These are phyloP conservation scores for Lumnitzera littorea DNA, from an alignment of 345 rosid genomes.

Conservation along the genomic window DNA sequence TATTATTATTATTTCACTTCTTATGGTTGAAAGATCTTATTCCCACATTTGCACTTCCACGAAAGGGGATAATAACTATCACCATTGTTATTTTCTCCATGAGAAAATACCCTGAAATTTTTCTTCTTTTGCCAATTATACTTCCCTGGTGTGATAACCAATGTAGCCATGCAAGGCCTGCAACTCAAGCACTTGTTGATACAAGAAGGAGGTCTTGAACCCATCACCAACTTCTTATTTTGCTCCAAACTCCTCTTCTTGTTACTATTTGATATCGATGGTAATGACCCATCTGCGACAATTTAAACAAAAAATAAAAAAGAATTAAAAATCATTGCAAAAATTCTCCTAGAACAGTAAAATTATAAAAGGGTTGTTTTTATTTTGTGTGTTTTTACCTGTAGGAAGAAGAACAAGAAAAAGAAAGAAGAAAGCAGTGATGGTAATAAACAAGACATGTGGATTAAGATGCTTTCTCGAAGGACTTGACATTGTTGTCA, in stretches of 20 bases:
- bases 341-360: too few relatives aligned
- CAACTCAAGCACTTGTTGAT: conserved; percentile 54
- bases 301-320: neutral
- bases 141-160: conserved; percentile 26
- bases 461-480: neutral
- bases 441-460: conserved; percentile 10
- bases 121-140: neutral
- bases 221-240: conserved; percentile 32
- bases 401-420: neutral
- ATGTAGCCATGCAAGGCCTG: conserved; percentile 59
- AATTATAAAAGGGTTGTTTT: too few relatives aligned
- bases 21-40: conserved; percentile 42
- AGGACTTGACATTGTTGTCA: too few relatives aligned
- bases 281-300: conserved; percentile 11
- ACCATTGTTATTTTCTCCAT: conserved; percentile 6
- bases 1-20: neutral
- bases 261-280: neutral
- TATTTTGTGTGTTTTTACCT: too few relatives aligned
- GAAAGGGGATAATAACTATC: conserved; percentile 52
- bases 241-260: conserved; percentile 12
- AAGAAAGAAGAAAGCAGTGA: conserved; percentile 10
- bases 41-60: conserved; percentile 69
- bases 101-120: neutral
- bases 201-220: conserved; percentile 76
- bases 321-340: too few relatives aligned